phyloP scores from a whole-genome alignment of 1,284 basidiomycete species.

The Cutaneotrichosporon sp. region DNA sequence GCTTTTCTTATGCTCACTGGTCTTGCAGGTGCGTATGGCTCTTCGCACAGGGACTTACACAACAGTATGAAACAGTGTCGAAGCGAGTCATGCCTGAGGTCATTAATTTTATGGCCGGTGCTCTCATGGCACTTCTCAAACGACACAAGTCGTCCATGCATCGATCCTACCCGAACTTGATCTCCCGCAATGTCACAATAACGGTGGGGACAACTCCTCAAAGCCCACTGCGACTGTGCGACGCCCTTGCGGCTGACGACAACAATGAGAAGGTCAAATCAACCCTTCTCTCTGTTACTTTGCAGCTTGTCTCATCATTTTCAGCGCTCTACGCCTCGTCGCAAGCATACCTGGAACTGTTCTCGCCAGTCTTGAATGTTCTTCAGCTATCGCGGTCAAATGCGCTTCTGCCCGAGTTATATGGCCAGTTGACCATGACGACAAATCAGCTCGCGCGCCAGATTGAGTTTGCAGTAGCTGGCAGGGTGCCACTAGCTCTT shows the following conservation, averaged over 20 bases:
- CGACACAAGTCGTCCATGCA: slow-evolving; percentile 51
- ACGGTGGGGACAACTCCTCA: slow-evolving; percentile 19
- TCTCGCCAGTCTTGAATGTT: slow-evolving; percentile 60
- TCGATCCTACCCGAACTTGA: slow-evolving; percentile 33
- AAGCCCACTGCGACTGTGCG: slow-evolving; percentile 27
- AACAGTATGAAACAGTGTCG: slow-evolving; percentile 76
- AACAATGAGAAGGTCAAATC: slow-evolving; percentile 53
- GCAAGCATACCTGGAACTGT: slow-evolving; percentile 79
- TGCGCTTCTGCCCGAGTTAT: slow-evolving; percentile 54
- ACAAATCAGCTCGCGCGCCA: slow-evolving; percentile 56
- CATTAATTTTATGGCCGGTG: slow-evolving; percentile 71
- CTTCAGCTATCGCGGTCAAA: slow-evolving; percentile 56
- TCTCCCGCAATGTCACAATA: slow-evolving; percentile 13
- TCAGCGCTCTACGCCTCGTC: slow-evolving; percentile 70
- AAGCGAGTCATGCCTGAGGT: slow-evolving; percentile 87
- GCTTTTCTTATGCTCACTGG: slow-evolving; percentile 79
- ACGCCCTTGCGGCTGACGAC: slow-evolving; percentile 25
- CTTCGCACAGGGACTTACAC: slow-evolving; percentile 9
- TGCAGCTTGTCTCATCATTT: slow-evolving; percentile 62
- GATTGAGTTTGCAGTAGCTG: slow-evolving; percentile 65
- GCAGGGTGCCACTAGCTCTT: slow-evolving; percentile 72
- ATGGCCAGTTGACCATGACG: slow-evolving; percentile 52
- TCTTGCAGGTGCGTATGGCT: slow-evolving; percentile 50
- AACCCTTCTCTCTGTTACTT: slow-evolving; percentile 53
- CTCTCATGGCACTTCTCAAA: slow-evolving; percentile 67